Base-by-base conservation (phyloP, 1,284 basidiomycete species). In the Ceratobasidium sp. region DNA sequence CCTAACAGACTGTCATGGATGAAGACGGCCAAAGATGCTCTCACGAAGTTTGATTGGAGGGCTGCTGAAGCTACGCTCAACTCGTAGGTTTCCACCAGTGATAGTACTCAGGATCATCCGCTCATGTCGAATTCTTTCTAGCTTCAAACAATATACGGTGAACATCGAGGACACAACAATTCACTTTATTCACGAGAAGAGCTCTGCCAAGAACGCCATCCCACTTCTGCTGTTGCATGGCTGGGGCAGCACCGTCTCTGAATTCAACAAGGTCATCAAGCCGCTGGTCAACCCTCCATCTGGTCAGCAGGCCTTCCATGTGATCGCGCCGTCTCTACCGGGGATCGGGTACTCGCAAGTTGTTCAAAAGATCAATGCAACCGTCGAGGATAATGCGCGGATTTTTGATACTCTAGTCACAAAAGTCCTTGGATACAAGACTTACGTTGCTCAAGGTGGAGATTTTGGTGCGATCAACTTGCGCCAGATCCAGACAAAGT, bases 391-490 rank as follows among this genome's bases (percentile, higher is more conserved):
- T 43, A 72, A 62, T 53, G 71, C 71, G 10, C 46, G 71, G 10
- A 65, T 72, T 21, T 72, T 65, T 41, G 57, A 72, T 28, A 72
- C 61, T 5, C 58, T 72, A 5, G 53, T 72, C 46, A 60, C 59
- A 16, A 46, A 72, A 23, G 71, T 67, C 1, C 53, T 72, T 23
- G 71, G 71, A 26, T 72, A 72, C 30, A 59, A 65, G 61, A 48
- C 53, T 32, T 72, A 72, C 32, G 71, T 59, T 34, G 71, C 57
- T 12, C 71, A 72, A 30, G 71, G 71, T 30, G 71, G 71, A 34
- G 71, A 72, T 41, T 72, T 67, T 67, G 48, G 62, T 39, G 48
- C 62, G 8, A 55, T 67, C 48, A 67, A 67, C 50, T 67, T 67
- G 62, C 39, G 62, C 23, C 62, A 67, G 21, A 48, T 67, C n/a